Evolutionary conservation across 129 eudicot species (phyloP).

Genomic region (Saposhnikovia divaricata): DNA sequence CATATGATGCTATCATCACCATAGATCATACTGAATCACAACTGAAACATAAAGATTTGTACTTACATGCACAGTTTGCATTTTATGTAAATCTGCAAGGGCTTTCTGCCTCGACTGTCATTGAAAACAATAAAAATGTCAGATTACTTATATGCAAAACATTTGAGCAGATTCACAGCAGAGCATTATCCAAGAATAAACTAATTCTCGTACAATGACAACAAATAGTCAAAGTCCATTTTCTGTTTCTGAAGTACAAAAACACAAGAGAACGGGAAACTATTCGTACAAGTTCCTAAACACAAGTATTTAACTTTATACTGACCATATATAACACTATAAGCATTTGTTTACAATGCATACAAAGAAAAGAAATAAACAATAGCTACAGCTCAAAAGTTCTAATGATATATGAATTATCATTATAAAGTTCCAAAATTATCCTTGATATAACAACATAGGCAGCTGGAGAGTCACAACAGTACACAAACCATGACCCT

Average conservation of each 20-base stretch:
- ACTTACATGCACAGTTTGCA: conserved; percentile 84
- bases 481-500: background rate
- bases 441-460: background rate
- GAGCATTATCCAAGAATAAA: background rate
- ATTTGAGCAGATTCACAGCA: background rate
- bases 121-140: conserved; percentile 6
- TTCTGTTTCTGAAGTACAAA: background rate
- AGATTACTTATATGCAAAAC: conserved; percentile 10
- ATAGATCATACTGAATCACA: background rate
- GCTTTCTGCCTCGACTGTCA: conserved; percentile 97
- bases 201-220: background rate
- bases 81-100: conserved; percentile 70
- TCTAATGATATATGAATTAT: background rate
- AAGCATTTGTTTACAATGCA: background rate
- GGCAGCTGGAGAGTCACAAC: background rate
- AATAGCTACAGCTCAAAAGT: background rate
- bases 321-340: background rate
- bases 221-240: background rate
- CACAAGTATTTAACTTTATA: background rate
- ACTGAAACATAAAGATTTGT: background rate
- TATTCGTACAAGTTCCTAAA: background rate
- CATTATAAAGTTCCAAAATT: background rate
- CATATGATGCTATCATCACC: background rate
- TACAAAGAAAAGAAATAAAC: background rate
- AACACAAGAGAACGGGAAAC: background rate